Conservation (phyloP, 1,284 basidiomycete species). For the Phellinidium pouzarii region DNA sequence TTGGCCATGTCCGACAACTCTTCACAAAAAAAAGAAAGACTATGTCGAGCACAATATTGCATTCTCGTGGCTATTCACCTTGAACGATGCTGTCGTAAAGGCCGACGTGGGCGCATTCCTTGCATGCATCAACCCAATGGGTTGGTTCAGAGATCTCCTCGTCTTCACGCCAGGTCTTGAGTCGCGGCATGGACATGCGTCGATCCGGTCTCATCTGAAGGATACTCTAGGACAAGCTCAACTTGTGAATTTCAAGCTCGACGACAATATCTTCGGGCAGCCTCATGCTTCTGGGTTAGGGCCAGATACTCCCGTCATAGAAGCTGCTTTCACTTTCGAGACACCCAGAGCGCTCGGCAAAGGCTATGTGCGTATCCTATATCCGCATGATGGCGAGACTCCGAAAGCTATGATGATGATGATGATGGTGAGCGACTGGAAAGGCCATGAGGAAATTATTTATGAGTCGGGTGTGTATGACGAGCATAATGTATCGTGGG, state of each 20-base stretch:
- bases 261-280: background rate
- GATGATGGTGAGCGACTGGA: slow-evolving; percentile 27
- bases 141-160: slow-evolving; percentile 16
- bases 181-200: slow-evolving; percentile 10
- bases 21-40: background rate
- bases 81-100: slow-evolving; percentile 1
- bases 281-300: slow-evolving; percentile 4
- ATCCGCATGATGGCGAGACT: slow-evolving; percentile 9
- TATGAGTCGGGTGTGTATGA: slow-evolving; percentile 20
- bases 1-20: too few relatives aligned
- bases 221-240: slow-evolving; percentile 1
- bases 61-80: slow-evolving; percentile 1
- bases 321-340: slow-evolving; percentile 14
- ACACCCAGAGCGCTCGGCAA: slow-evolving; percentile 14
- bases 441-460: slow-evolving; percentile 27
- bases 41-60: slow-evolving; percentile 1
- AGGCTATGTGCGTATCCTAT: slow-evolving; percentile 10
- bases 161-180: slow-evolving; percentile 9
- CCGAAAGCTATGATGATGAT: slow-evolving; percentile 26
- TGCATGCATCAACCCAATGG: slow-evolving; percentile 3
- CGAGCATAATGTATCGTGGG: slow-evolving; percentile 22
- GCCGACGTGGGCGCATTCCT: slow-evolving; percentile 6
- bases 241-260: slow-evolving; percentile 10
- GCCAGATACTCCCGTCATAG: slow-evolving; percentile 3
- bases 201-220: slow-evolving; percentile 7